Evolutionary conservation across 768 basidiomycete species (phyloP).

Genomic region (Dentipellis fragilis): DNA sequence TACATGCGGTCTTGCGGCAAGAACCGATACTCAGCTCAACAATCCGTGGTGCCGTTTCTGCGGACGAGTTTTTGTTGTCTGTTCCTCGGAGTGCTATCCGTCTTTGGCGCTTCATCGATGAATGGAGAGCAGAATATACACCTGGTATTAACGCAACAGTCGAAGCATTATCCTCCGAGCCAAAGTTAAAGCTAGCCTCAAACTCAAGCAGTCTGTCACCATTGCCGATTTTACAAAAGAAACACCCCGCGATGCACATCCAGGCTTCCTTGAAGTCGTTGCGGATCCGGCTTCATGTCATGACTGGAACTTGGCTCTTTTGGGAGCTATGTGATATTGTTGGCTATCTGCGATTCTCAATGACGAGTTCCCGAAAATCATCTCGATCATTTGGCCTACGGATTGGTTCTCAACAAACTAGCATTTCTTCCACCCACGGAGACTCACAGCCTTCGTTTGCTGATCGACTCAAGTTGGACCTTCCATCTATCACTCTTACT

Average conservation of each 20-base stretch:
- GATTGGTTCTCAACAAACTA: constrained; percentile 49
- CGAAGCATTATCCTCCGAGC: constrained; percentile 53
- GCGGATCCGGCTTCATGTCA: constrained; percentile 64
- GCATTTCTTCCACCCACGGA: constrained; percentile 38
- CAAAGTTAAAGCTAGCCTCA: constrained; percentile 27
- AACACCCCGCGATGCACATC: constrained; percentile 30
- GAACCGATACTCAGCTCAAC: constrained; percentile 32
- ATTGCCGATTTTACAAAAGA: not conserved
- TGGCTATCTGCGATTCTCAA: constrained; percentile 28
- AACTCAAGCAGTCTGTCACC: not conserved
- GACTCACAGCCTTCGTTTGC: constrained; percentile 24
- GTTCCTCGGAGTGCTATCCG: constrained; percentile 78
- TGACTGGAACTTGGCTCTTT: constrained; percentile 82
- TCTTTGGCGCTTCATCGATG: constrained; percentile 68
- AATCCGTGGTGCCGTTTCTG: constrained; percentile 32
- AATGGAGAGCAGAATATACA: constrained; percentile 75
- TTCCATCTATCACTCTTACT: constrained; percentile 57
- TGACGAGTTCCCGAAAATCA: constrained; percentile 24
- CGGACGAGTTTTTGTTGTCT: constrained; percentile 39
- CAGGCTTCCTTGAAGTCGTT: constrained; percentile 42
- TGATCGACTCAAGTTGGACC: constrained; percentile 47
- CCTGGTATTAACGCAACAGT: constrained; percentile 63
- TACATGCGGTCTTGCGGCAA: constrained; percentile 36
- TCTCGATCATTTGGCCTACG: constrained; percentile 53
- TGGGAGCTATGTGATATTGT: constrained; percentile 53